phyloP scores from a whole-genome alignment of 805 yeast species.

The Isabelozyma gotoi region DNA sequence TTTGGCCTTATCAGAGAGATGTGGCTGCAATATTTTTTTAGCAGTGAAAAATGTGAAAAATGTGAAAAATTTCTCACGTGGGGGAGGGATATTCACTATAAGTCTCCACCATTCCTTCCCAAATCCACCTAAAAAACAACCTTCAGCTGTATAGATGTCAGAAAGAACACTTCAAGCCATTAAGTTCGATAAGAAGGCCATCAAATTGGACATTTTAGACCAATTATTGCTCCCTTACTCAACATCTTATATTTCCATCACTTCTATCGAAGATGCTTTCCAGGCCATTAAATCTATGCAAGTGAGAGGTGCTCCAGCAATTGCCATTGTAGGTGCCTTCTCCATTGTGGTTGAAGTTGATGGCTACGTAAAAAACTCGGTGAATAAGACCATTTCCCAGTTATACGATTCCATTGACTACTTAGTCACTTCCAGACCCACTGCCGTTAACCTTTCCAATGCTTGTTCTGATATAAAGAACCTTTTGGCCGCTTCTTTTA shows the following conservation, averaged over 20 bases:
- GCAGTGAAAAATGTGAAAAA: not conserved
- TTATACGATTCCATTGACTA: constrained; percentile 56
- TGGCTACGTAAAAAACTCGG: constrained; percentile 17
- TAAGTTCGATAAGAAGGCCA: constrained; percentile 49
- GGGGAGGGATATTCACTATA: not conserved
- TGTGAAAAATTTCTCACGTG: not conserved
- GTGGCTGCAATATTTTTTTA: not conserved
- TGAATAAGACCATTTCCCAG: constrained; percentile 23
- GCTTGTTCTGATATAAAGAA: constrained; percentile 58
- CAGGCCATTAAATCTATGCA: constrained; percentile 87
- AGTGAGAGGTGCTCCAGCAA: constrained; percentile 98
- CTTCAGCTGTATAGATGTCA: not conserved
- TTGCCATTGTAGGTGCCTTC: constrained; percentile 90
- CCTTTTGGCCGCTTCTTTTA: constrained; percentile 17
- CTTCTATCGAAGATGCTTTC: constrained; percentile 71
- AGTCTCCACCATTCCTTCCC: not conserved
- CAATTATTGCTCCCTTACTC: constrained; percentile 82
- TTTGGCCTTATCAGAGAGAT: no score
- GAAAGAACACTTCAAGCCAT: constrained; percentile 55
- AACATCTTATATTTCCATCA: constrained; percentile 63
- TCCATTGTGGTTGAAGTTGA: constrained; percentile 72
- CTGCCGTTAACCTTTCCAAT: constrained; percentile 89
- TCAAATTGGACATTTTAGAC: constrained; percentile 64
- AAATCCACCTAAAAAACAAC: not conserved
- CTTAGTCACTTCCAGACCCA: constrained; percentile 80